Base-by-base conservation (phyloP, 352 stramenopile species). In the Globisporangium middletonii region DNA sequence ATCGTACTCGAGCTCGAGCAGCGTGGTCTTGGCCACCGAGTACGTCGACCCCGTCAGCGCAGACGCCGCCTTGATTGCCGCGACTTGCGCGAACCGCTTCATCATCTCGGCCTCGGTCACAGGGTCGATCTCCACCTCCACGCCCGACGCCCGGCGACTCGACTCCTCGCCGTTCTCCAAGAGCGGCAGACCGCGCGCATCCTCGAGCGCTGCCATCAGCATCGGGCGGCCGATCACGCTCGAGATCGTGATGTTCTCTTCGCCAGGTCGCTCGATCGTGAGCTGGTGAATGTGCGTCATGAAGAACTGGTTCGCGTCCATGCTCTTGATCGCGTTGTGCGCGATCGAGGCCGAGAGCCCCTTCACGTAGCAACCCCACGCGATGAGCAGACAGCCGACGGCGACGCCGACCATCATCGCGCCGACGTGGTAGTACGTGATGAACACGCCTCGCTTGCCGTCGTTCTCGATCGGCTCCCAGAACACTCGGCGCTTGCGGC, bases 391-490 rank as follows among this genome's bases (percentile, higher is more conserved):
- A 47, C 65, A 80, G 2, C 64, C 75, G 3, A 81, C 61, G 28
- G 77, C 63, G 37, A 67, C 65, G 26, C 74, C 58, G 11, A 86
- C 48, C 33, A 73, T 62, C 79, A 89, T 86, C 6, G 75, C 77
- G 13, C 75, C 77, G 27, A 84, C 73, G 54, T 89, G 79, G 43
- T 84, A 86, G 50, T 89, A 90, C 19, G 83, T 86, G 62, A 93
- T 89, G 57, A 93, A 89, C 44, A 93, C 77, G 28, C 83, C 83
- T 53, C 62, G 67, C 54, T 91, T 86, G 38, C 83, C 80, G 33
- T 86, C 75, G 49, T 84, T 88, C 35, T 79, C 78, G 50, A 93
- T 89, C 13, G 76, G 68, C 41, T 89, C 73, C 81, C 81, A 91
- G 42, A 87, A 83, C 7, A 85, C 67, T 28, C 57, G 67, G 28